Conservation (phyloP, 495 filamentous ascomycete genomes). For the Podospora pseudopauciseta region DNA sequence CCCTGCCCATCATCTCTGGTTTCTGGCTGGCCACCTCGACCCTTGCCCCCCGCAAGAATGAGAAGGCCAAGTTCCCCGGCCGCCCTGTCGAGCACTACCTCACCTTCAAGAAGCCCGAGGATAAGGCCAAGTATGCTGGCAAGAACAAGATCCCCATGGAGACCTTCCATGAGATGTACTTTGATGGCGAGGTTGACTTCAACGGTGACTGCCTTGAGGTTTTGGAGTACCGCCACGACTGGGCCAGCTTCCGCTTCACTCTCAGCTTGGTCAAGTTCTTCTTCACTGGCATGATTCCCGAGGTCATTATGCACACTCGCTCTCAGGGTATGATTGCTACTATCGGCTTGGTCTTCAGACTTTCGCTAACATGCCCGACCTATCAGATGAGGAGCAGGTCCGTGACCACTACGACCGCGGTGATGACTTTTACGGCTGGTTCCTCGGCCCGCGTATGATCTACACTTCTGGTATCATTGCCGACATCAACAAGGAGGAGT, state of each 20-base stretch:
- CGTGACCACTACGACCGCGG: slow-evolving; percentile 84
- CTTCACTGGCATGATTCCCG: slow-evolving; percentile 59
- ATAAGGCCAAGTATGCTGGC: slow-evolving; percentile 70
- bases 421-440: slow-evolving; percentile 87
- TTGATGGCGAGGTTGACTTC: slow-evolving; percentile 79
- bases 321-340: slow-evolving; percentile 56
- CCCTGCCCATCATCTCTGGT: slow-evolving; percentile 62
- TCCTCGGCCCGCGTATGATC: slow-evolving; percentile 86
- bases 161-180: slow-evolving; percentile 88
- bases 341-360: not conserved
- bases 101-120: slow-evolving; percentile 71
- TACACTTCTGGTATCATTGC: slow-evolving; percentile 82
- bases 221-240: slow-evolving; percentile 82
- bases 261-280: slow-evolving; percentile 52
- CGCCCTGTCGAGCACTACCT: slow-evolving; percentile 81
- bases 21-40: slow-evolving; percentile 69
- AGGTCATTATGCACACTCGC: slow-evolving; percentile 74
- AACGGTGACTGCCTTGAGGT: slow-evolving; percentile 78
- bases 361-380: slow-evolving; percentile 17
- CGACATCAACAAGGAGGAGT: slow-evolving; percentile 70
- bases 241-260: slow-evolving; percentile 81
- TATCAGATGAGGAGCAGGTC: slow-evolving; percentile 77
- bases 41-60: slow-evolving; percentile 68
- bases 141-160: slow-evolving; percentile 78
- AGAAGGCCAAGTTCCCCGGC: slow-evolving; percentile 72